Evolutionary conservation across 352 stramenopile species (phyloP).

Genomic region (Globisporangium nagaii): DNA sequence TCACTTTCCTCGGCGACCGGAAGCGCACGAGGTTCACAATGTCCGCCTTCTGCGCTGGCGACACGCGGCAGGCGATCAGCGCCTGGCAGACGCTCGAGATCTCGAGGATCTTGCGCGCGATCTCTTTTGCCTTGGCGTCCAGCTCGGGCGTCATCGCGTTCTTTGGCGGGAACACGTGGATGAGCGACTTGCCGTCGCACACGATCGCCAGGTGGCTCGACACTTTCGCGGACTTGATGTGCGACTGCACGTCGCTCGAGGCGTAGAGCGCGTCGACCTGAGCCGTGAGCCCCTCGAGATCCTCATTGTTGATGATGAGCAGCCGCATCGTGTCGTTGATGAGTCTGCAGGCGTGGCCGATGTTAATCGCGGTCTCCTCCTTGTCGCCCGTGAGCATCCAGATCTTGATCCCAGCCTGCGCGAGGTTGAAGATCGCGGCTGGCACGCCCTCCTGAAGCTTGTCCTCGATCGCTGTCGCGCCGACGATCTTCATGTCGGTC

Average conservation of each 20-base stretch:
- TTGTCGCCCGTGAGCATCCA: constrained; percentile 96
- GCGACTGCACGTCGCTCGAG: constrained; percentile 37
- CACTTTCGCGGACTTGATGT: constrained; percentile 32
- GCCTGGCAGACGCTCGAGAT: constrained; percentile 60
- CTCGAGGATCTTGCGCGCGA: constrained; percentile 45
- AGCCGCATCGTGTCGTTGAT: constrained; percentile 63
- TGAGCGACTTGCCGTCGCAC: constrained; percentile 66
- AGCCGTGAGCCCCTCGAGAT: constrained; percentile 30
- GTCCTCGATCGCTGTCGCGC: constrained; percentile 91
- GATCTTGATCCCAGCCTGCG: constrained; percentile 90
- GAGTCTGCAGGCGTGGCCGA: constrained; percentile 67
- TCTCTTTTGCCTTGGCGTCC: constrained; percentile 32
- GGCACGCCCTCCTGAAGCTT: constrained; percentile 90
- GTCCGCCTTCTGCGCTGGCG: constrained; percentile 75
- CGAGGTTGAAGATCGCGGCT: constrained; percentile 79
- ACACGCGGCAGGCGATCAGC: constrained; percentile 80
- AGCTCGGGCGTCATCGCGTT: constrained; percentile 22
- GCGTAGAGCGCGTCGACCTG: constrained; percentile 52
- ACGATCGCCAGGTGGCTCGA: constrained; percentile 54
- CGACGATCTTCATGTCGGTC: constrained; percentile 75
- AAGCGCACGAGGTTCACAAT: constrained; percentile 72
- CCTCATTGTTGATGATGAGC: constrained; percentile 47
- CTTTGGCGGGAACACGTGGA: constrained; percentile 64
- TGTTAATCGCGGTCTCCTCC: constrained; percentile 94
- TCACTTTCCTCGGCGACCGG: constrained; percentile 39